Evolutionary conservation across 305 asterid genomes (phyloP).

Genomic region (Fraxinus ornus): DNA sequence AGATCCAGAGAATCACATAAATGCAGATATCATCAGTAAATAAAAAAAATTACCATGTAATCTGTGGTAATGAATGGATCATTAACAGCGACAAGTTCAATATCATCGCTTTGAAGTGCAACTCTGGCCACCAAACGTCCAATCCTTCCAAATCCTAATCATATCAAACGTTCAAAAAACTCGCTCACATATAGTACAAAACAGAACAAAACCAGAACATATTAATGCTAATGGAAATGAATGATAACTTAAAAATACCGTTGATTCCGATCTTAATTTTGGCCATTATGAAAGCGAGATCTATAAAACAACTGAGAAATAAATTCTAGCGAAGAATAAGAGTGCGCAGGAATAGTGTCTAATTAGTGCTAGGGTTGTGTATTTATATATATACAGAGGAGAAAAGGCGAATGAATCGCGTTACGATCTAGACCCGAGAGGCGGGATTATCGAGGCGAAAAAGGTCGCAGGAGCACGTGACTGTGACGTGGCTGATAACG

Average conservation of each 20-base stretch:
- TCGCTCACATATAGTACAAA: neutral
- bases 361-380: neutral
- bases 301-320: neutral
- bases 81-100: conserved; percentile 55
- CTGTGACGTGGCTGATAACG: neutral
- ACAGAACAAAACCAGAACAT: neutral
- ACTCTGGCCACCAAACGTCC: conserved; percentile 59
- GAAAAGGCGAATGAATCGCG: neutral
- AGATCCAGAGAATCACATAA: neutral
- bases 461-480: neutral
- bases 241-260: conserved; percentile 19
- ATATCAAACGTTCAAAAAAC: neutral
- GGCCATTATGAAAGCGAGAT: conserved; percentile 31
- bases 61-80: conserved; percentile 54
- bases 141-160: conserved; percentile 49
- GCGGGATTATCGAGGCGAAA: neutral
- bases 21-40: neutral
- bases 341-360: neutral
- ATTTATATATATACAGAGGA: neutral
- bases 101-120: conserved; percentile 46
- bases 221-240: neutral
- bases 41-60: conserved; percentile 38
- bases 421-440: too few relatives aligned
- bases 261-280: conserved; percentile 52
- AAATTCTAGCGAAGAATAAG: neutral